Base-by-base conservation (phyloP, 257 asterid genomes). In the Fraxinus excelsior region DNA sequence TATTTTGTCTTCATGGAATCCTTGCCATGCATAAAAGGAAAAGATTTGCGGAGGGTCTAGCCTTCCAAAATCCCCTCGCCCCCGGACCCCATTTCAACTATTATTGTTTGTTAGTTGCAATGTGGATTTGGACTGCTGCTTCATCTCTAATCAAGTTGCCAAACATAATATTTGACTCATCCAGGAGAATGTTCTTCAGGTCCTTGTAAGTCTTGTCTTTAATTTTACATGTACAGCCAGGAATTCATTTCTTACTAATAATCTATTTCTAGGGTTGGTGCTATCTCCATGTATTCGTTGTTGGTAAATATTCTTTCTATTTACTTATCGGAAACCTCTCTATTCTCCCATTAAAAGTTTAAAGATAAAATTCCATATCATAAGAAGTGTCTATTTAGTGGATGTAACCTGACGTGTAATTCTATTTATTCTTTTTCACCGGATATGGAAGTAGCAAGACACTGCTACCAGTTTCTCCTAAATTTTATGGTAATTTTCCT, bases 391-490 rank as follows among this genome's bases (percentile, higher is more conserved):
- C 29, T 58, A 58, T 14, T 64, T 60, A 60, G 78, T 60, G 44
- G 40, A 74, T 74, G 78, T 35, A 35, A 14, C 49, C 79, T 44
- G 67, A 67, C 38, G 67, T 42, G 26, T 76, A 62, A 76, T 5
- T 60, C 34, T 46, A 11, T 10, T 26, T 16, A 42, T 40, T 75
- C 44, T 42, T 46, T 44, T 29, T 44, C 70, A 23, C 26, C 69
- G 66, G 80, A 31, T 76, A 76, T 31, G 74, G 37, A 32, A 67
- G 37, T 44, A 46, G 31, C n/a, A 32, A 46, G 49, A 76, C 37
- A 37, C 12, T 67, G 49, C 68, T n/a, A 44, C 67, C 67, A 28
- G 74, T 76, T 76, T 67, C 38, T 44, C 60, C 74, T 76, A 72
- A 65, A 76, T 76, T 46, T 62, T 31, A 11, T 46, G n/a, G 53